Base-by-base conservation (phyloP, 495 filamentous ascomycete species). In the Xylaria sp. region DNA sequence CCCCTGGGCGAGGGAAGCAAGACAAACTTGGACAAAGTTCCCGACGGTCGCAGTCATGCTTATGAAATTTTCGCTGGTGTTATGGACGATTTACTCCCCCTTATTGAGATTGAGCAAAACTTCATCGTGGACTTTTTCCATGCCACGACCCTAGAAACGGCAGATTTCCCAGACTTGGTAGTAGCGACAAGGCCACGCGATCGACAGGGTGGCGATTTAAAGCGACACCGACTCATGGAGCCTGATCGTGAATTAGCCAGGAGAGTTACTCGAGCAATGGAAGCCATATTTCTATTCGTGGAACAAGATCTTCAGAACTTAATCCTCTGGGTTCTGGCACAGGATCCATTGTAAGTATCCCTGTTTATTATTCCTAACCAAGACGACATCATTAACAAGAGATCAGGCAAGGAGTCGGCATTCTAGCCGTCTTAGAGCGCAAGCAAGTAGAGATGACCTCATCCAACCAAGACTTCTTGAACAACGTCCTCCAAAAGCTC, bases 51-150 rank as follows among this genome's bases (percentile, higher is more conserved):
- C 71, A 84, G 93, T 29, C 86, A 92, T 48, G 88, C 93, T 0
- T 93, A 88, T 70, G 95, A 97, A 82, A 91, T 90, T n/a, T 97
- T 97, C 80, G 85, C 89, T 2, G 91, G 91, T 43, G 88, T 90
- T 19, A 83, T 98, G 53, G 89, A 92, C 61, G 93, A 97, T 79
- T 88, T 93, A 67, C 80, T 93, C 57, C 90, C 89, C 26, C 87
- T 96, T 69, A 89, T 97, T 48, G 90, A 91, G 61, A 92, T 92
- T 71, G 95, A 98, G 82, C 95, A 98, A 79, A 97, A 97, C 76
- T 98, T 98, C 75, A 83, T 97, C 35, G 89, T 97, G 29, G 92
- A 96, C 67, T 96, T 97, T 81, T 98, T 98, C 84, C 94, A 97
- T 68, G 86, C 96, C 11, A 91, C 90, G 43, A 96, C 93, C 19